phyloP scores from a whole-genome alignment of 2,329 filamentous ascomycete species.

The Diaporthe aspalathi region DNA sequence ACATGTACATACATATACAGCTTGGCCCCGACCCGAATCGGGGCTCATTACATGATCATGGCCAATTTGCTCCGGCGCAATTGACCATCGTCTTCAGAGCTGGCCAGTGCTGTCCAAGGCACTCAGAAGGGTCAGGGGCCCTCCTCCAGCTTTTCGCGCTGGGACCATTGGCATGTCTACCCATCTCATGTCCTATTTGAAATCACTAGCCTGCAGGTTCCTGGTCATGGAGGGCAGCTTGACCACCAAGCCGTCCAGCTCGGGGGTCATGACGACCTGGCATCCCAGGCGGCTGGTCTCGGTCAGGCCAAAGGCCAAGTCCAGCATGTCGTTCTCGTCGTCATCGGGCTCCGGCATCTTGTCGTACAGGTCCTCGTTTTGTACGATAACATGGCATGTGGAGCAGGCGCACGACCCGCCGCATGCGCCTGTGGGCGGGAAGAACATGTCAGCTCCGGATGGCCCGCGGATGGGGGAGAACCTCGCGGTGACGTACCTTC shows the following conservation, averaged over 20 bases:
- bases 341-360: conserved; percentile 79
- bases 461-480: too few species aligned
- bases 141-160: neutral
- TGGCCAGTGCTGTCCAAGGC: neutral
- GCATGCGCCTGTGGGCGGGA: conserved; percentile 71
- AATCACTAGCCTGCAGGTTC: conserved; percentile 96
- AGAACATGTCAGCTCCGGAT: neutral
- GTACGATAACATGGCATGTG: conserved; percentile 90
- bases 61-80: neutral
- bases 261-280: conserved; percentile 91
- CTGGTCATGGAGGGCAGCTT: conserved; percentile 92
- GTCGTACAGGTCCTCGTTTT: conserved; percentile 78
- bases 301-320: conserved; percentile 88
- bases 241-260: conserved; percentile 87
- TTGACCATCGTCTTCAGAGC: neutral
- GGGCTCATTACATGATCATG: conserved; percentile 1
- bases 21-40: neutral
- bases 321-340: conserved; percentile 88
- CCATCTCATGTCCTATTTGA: conserved; percentile 57
- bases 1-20: conserved; percentile 36
- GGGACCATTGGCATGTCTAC: neutral
- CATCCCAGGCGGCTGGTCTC: conserved; percentile 88
- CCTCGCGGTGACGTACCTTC: conserved; percentile 68
- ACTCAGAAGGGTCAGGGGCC: neutral
- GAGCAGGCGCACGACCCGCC: conserved; percentile 94